These are phyloP conservation scores for Trebouxiophyceae sp. DNA, from an alignment of 163 green algal species.

Conservation along the genomic window DNA sequence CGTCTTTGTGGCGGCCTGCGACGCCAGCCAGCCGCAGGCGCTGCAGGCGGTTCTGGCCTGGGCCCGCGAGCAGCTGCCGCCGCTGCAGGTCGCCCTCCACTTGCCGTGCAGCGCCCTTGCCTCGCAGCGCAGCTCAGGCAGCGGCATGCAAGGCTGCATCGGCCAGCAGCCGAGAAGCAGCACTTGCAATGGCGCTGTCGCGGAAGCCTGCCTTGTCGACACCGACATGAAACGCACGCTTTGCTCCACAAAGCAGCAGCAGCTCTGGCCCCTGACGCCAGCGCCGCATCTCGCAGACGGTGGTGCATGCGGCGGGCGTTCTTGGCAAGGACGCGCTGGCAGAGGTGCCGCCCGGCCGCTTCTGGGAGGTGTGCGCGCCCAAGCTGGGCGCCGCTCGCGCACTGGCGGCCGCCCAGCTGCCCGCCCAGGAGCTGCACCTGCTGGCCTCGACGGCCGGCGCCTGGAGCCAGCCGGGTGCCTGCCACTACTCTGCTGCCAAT, in stretches of 20 bases:
- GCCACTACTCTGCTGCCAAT: constrained; percentile 13
- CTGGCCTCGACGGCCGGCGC: constrained; percentile 12
- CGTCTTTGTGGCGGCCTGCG: constrained; percentile 3
- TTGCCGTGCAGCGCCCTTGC: too few relatives aligned
- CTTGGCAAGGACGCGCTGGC: constrained; percentile 5
- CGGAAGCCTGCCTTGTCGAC: too few relatives aligned
- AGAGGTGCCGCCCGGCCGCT: background rate
- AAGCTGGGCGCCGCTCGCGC: constrained; percentile 1
- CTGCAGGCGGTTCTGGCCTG: background rate
- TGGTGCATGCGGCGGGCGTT: constrained; percentile 12
- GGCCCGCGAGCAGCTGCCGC: constrained; percentile 7
- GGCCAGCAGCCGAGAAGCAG: too few relatives aligned
- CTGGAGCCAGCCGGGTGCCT: constrained; percentile 9
- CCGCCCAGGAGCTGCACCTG: background rate
- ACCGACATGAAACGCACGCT: background rate
- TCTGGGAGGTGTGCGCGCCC: background rate
- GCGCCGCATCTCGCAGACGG: background rate
- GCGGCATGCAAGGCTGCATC: background rate
- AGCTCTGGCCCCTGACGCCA: too few relatives aligned
- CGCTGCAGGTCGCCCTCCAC: too few relatives aligned
- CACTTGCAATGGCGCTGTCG: too few relatives aligned
- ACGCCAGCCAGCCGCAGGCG: background rate
- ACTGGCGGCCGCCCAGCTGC: background rate
- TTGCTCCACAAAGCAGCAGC: too few relatives aligned
- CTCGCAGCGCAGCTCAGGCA: too few relatives aligned